A percentile compares a stretch with the other conserved stretches of the same genome.
Conservation (phyloP, 805 yeast genomes). For the Debaryomyces castellii region DNA sequence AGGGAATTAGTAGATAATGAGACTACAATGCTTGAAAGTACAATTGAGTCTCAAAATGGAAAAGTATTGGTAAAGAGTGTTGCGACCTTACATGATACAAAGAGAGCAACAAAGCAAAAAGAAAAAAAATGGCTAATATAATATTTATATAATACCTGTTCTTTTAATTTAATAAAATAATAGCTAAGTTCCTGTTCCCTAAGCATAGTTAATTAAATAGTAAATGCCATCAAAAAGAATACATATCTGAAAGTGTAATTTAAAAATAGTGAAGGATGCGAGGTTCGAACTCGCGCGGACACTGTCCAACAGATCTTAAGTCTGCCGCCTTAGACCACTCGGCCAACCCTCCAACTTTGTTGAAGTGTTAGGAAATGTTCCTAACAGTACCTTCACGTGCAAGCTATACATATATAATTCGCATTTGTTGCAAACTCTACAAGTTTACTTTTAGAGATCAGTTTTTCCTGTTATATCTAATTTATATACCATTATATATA, state of each 20-base stretch:
- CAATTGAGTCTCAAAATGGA: slow-evolving; percentile 53
- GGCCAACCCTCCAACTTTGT: slow-evolving; percentile 49
- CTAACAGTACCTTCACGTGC: no score
- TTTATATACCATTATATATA: no score
- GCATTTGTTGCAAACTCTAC: no score
- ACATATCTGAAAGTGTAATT: no score
- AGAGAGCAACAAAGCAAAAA: slow-evolving; percentile 13
- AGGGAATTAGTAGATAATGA: slow-evolving; percentile 29
- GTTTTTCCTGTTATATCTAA: no score
- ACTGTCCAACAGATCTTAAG: slow-evolving; percentile 49
- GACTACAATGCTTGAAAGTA: slow-evolving; percentile 46
- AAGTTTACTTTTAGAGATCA: no score
- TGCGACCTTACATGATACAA: slow-evolving; percentile 46
- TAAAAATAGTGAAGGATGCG: slow-evolving; percentile 48
- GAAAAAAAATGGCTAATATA: not conserved
- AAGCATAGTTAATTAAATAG: no score
- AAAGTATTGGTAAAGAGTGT: slow-evolving; percentile 56
- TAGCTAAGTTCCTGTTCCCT: no score
- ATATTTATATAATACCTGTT: not conserved
- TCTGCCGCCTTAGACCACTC: slow-evolving; percentile 55
- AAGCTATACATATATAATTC: no score
- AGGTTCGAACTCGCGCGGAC: slow-evolving; percentile 57
- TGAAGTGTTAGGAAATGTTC: no score
- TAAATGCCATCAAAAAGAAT: no score
- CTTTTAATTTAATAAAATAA: not conserved